phyloP scores from a whole-genome alignment of 805 yeast species.

The Zygoascus bituminiphila region DNA sequence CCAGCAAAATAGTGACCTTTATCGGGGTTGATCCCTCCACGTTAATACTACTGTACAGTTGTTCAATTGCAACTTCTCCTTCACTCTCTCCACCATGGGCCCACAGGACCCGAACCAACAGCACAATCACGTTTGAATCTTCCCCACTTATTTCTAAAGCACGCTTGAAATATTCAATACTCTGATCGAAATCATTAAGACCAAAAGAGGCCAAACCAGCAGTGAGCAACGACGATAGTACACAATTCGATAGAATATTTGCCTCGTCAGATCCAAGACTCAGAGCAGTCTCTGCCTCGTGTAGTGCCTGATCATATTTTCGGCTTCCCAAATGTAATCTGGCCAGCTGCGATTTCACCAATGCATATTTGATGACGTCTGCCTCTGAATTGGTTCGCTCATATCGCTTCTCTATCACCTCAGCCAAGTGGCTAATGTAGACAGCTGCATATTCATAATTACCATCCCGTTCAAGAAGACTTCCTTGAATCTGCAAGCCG shows the following conservation, averaged over 20 bases:
- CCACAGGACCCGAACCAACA: slow-evolving; percentile 72
- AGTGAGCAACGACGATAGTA: slow-evolving; percentile 51
- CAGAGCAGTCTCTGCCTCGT: slow-evolving; percentile 47
- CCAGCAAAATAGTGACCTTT: slow-evolving; percentile 61
- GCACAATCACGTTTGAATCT: slow-evolving; percentile 57
- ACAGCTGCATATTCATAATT: slow-evolving; percentile 48
- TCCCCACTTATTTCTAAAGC: slow-evolving; percentile 52
- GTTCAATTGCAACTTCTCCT: slow-evolving; percentile 76
- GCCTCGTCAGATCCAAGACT: slow-evolving; percentile 33
- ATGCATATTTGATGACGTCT: slow-evolving; percentile 43
- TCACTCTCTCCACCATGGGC: slow-evolving; percentile 71
- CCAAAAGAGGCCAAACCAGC: slow-evolving; percentile 70
- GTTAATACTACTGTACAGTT: slow-evolving; percentile 58
- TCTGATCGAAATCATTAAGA: slow-evolving; percentile 48
- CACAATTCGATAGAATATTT: background rate
- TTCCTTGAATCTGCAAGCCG: slow-evolving; percentile 25
- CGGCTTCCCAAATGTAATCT: slow-evolving; percentile 58
- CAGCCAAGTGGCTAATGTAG: slow-evolving; percentile 17
- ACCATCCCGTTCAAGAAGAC: slow-evolving; percentile 56
- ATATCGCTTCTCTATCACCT: slow-evolving; percentile 45
- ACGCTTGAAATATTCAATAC: slow-evolving; percentile 58
- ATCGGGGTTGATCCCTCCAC: slow-evolving; percentile 53
- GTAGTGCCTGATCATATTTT: slow-evolving; percentile 51
- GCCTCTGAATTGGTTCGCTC: slow-evolving; percentile 45
- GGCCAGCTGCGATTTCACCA: slow-evolving; percentile 61